A percentile compares a stretch with the other conserved stretches of the same genome.
Evolutionary conservation across 495 filamentous ascomycete species (phyloP).

Genomic region (Amniculicola lignicola): DNA sequence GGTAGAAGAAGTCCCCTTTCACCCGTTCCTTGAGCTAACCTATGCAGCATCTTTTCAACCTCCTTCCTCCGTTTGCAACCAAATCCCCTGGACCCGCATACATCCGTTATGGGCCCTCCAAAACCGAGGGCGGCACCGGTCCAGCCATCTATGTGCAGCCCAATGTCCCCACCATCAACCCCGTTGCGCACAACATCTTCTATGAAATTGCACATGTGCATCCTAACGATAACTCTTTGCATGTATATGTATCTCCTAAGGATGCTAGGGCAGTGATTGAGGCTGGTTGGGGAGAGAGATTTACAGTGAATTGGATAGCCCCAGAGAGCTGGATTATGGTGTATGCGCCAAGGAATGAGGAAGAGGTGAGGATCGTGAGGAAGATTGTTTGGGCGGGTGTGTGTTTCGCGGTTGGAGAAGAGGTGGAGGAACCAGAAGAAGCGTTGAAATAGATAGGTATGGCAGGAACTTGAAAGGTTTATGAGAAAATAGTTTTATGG

Average conservation of each 20-base stretch:
- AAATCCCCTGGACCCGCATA: background rate
- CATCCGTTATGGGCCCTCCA: slow-evolving; percentile 4
- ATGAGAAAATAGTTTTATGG: no score
- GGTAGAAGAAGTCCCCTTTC: no score
- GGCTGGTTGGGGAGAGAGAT: slow-evolving; percentile 78
- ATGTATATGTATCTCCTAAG: slow-evolving; percentile 69
- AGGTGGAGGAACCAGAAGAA: slow-evolving; percentile 3
- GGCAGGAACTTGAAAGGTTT: no score
- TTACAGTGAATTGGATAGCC: slow-evolving; percentile 59
- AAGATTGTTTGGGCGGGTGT: slow-evolving; percentile 65
- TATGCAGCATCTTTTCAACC: background rate
- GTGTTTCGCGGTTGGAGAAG: slow-evolving; percentile 16
- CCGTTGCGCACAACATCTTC: slow-evolving; percentile 13
- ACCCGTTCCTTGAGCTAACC: no score
- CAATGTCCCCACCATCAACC: slow-evolving; percentile 3
- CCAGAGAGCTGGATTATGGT: slow-evolving; percentile 58
- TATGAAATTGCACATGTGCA: slow-evolving; percentile 82
- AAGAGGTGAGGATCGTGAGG: slow-evolving; percentile 65
- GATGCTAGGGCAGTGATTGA: slow-evolving; percentile 74
- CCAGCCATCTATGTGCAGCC: slow-evolving; percentile 20
- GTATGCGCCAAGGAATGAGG: slow-evolving; percentile 71
- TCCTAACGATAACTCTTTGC: slow-evolving; percentile 67
- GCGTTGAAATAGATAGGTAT: no score
- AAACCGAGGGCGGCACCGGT: slow-evolving; percentile 23
- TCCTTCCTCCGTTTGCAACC: background rate